Base-by-base conservation (phyloP, 1,139 yeast genomes). In the Scheffersomyces parashehatae region DNA sequence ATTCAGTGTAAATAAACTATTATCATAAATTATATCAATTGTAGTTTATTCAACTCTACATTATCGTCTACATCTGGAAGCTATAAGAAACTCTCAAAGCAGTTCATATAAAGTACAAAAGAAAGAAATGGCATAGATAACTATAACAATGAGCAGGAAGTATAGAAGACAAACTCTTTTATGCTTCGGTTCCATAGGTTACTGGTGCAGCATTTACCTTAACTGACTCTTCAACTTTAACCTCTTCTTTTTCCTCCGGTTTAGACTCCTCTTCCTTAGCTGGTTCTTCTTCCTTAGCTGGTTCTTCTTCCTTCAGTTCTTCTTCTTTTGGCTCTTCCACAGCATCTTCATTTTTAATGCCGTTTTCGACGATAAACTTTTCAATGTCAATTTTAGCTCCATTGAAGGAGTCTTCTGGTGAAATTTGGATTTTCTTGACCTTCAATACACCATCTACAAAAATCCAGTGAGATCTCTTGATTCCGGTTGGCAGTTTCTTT, bases 391-490 rank as follows among this genome's bases (percentile, higher is more conserved):
- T 69, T 54, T 81, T 77, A 13, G 93, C 91, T 35, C 79, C 76
- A 37, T 66, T 70, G 53, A 85, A 75, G 65, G 96, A 87, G 13
- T 70, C 81, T 56, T 85, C 96, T 3, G 98, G 97, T 42, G 89
- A 81, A 46, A 93, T 77, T 48, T 80, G 83, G 44, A 88, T 71
- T 51, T 81, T 80, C 54, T 82, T 83, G 37, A 79, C 75, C 40
- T 71, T 78, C 56, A 90, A 74, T 49, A 80, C 75, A 9, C 97
- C 97, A 58, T 89, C 83, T 38, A 75, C 81, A 62, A 91, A 86
- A 38, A 93, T 79, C 90, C 96, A 91, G 60, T 91, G 96, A 10
- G 96, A 88, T 58, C 99, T 80, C 45, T 83, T 81, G 40, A 86
- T 80, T 3, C 96, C 96, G 35, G 81, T 71, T n/a, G 86, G 85